Evolutionary conservation across 345 rosid species (phyloP), one percentile per base, ranked within the genome.

Genomic region (Anastatica hierochuntica): DNA sequence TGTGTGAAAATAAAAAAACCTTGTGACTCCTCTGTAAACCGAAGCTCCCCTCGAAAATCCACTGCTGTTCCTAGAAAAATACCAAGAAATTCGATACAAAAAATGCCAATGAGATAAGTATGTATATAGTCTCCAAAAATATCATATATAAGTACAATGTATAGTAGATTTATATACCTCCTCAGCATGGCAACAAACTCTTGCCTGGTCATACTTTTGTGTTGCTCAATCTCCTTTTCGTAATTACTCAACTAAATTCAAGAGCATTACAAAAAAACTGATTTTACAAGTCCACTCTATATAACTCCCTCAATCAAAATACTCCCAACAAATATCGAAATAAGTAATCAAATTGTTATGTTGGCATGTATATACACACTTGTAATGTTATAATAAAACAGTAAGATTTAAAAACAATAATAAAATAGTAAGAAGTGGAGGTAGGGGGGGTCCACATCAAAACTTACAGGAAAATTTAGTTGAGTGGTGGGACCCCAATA

Each of bases 1-100:
- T 50, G 6, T 34, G 14, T n/a, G n/a, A n/a, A n/a, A n/a, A 16
- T 37, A 16, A 21, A n/a, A 35, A 62, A 63, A 83, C 94, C 96
- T 74, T 48, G 97, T 88, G 66, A 85, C 95, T 39, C 97, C 97
- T 76, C 97, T 76, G 79, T 85, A 88, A 30, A 88, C 46, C 1
- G 95, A 88, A 55, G 95, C 95, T 53, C 97, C 97, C 49, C 97
- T 81, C 8, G 95, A 88, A 64, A 88, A 88, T 24, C 95, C 97
- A 67, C 95, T 88, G 58, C 97, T 88, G 49, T 83, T 85, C 71
- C 97, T 88, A n/a, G n/a, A n/a, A n/a, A 66, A 52, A 18, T 42
- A 26, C 17, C 38, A 35, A 18, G n/a, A 41, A 31, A 31, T 18
- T 43, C n/a, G 9, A 24, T 5, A n/a, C 29, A 60, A 27, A 27